A percentile compares a stretch with the other conserved stretches of the same genome.
phyloP scores from a whole-genome alignment of 1,139 yeast genomes.

The Saccharomyces hybrid region DNA sequence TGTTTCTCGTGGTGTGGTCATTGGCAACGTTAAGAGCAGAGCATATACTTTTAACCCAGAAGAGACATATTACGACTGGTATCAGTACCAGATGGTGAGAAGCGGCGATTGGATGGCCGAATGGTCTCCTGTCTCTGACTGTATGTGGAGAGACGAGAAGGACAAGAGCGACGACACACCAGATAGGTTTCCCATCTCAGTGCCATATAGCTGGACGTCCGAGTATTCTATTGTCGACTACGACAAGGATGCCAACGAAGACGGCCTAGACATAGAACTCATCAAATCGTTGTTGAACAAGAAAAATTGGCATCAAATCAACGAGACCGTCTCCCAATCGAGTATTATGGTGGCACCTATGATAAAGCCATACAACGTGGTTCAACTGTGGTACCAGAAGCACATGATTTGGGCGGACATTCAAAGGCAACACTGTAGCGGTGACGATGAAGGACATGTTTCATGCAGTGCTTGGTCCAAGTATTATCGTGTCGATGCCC shows the following conservation, averaged over 20 bases:
- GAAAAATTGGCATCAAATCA: background rate
- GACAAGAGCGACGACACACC: background rate
- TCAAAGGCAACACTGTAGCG: background rate
- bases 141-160: background rate
- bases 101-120: background rate
- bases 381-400: background rate
- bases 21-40: background rate
- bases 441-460: background rate
- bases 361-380: background rate
- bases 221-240: background rate
- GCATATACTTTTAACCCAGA: background rate
- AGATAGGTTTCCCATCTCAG: background rate
- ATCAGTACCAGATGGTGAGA: background rate
- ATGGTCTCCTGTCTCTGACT: background rate
- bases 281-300: background rate
- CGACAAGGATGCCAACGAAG: background rate
- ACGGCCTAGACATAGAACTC: background rate
- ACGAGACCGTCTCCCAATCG: background rate
- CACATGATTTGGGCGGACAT: background rate
- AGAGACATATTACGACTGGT: background rate
- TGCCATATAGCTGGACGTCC: background rate
- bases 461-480: background rate
- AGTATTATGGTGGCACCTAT: background rate
- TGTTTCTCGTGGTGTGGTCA: background rate
- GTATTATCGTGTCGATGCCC: background rate